These are phyloP conservation scores for Santalum album DNA, from an alignment of 164 flowering plant genomes.

Conservation along the genomic window DNA sequence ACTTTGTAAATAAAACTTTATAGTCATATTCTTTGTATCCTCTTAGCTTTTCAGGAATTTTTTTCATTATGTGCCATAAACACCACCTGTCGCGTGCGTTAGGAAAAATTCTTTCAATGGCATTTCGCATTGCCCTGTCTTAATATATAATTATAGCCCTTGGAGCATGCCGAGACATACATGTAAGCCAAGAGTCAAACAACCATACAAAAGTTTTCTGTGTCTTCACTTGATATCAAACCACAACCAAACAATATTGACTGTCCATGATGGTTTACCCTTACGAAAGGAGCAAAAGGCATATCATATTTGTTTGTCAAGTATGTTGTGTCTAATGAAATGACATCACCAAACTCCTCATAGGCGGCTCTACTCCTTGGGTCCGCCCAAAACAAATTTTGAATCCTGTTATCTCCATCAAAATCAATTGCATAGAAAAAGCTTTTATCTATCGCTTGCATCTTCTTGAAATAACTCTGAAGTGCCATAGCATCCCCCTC, in stretches of 20 bases:
- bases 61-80: conserved; percentile 14
- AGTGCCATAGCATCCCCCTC: too few relatives aligned
- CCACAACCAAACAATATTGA: conserved; percentile 5
- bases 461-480: too few relatives aligned
- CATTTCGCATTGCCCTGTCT: conserved; percentile 4
- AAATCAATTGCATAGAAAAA: too few relatives aligned
- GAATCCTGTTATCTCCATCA: conserved; percentile 1
- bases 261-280: conserved; percentile 9
- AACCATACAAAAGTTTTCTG: conserved; percentile 5
- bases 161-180: conserved; percentile 2
- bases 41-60: conserved; percentile 2
- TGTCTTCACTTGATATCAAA: conserved; percentile 4
- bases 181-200: conserved; percentile 8
- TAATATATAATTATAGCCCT: conserved; percentile 8
- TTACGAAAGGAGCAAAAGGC: too few relatives aligned
- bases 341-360: conserved; percentile 1
- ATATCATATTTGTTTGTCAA: too few relatives aligned
- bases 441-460: too few relatives aligned
- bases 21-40: not conserved
- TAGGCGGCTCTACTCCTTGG: not conserved
- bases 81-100: too few relatives aligned
- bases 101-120: conserved; percentile 3
- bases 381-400: conserved; percentile 4
- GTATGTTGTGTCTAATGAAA: not conserved
- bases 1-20: conserved; percentile 1